Base-by-base conservation (phyloP, 306 rosid species). In the Castanea crenata region DNA sequence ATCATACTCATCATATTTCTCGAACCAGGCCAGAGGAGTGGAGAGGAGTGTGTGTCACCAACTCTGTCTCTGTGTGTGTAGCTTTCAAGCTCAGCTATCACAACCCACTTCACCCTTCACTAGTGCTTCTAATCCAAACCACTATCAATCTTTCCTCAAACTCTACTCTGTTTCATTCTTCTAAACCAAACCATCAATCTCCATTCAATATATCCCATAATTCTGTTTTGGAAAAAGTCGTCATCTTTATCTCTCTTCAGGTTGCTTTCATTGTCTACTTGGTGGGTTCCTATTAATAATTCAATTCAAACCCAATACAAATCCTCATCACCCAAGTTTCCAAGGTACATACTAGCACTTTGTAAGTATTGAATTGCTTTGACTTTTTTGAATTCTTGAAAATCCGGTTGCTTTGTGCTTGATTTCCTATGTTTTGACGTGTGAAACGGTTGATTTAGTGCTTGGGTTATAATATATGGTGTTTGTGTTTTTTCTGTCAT, bases 81-180 rank as follows among this genome's bases (percentile, higher is more conserved):
- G 73, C 89, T 91, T 85, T 89, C 97, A 82, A 63, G 73, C 87
- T 81, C 91, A 88, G 85, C 91, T 76, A 71, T 84, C 88, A 49
- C 81, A 71, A 78, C 52, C 85, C 54, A 49, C 54, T 49, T 86
- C 80, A 13, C 6, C 78, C 76, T 49, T 77, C 74, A 75, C 79
- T 35, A 63, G 64, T 89, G 83, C 85, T 92, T 84, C 85, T 83
- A 82, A 72, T 90, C 89, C 81, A 76, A 77, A 78, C 79, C 84
- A 76, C 82, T 73, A 83, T 76, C 82, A 78, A 86, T 73, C 80
- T 49, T 68, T 78, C 75, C 52, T 74, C 83, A 59, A 27, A 54
- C 55, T 58, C 69, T 25, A 56, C 78, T 80, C 86, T 72, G 71
- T 75, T 74, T 83, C 75, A 74, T 34, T 84, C 54, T 74, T 80